phyloP scores from a whole-genome alignment of 441 rosid genomes.

The Populus hybrid region DNA sequence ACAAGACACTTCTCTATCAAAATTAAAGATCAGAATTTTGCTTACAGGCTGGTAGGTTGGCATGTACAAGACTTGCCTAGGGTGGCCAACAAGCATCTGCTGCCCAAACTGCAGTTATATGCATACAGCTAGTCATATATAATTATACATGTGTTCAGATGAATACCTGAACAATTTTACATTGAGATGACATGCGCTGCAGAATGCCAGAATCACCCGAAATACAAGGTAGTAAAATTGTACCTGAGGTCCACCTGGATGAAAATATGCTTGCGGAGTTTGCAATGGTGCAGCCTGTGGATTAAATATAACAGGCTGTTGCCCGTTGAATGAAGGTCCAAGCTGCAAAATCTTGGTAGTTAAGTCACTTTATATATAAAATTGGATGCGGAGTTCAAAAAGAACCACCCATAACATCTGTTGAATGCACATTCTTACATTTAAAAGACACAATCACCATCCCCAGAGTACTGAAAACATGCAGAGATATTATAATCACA shows the following conservation, averaged over 20 bases:
- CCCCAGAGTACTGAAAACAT: neutral
- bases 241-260: conserved; percentile 80
- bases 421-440: neutral
- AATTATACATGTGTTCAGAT: neutral
- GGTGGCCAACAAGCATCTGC: conserved; percentile 64
- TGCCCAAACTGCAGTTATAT: conserved; percentile 57
- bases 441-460: neutral
- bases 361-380: conserved; percentile 5
- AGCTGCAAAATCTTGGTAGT: conserved; percentile 41
- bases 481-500: neutral
- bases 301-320: conserved; percentile 67
- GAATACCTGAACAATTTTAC: neutral
- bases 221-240: neutral
- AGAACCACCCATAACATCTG: neutral
- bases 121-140: conserved; percentile 15
- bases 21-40: conserved; percentile 5
- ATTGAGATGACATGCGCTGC: neutral
- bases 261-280: conserved; percentile 62
- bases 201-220: neutral
- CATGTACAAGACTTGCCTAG: conserved; percentile 63
- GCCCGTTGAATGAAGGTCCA: conserved; percentile 61
- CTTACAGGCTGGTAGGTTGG: conserved; percentile 73
- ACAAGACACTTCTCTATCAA: neutral
- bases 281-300: conserved; percentile 59
- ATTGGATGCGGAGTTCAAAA: neutral